phyloP scores from a whole-genome alignment of 1,139 yeast species.

The Candida sp. region DNA sequence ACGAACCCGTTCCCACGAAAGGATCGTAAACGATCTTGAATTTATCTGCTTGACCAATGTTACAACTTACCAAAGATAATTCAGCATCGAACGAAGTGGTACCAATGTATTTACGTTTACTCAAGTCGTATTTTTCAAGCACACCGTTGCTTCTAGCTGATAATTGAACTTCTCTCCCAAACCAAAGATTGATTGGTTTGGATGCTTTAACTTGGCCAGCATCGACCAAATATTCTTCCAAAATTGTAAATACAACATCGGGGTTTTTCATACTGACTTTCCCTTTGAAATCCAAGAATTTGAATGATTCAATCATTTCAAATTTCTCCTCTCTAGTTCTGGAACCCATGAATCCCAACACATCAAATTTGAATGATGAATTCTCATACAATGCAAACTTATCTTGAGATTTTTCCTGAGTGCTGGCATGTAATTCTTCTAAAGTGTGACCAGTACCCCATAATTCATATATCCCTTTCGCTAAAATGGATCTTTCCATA shows the following conservation, averaged over 20 bases:
- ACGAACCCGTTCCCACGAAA: slow-evolving; percentile 96
- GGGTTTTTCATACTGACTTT: slow-evolving; percentile 77
- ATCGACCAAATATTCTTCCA: slow-evolving; percentile 63
- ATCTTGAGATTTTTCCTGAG: slow-evolving; percentile 30
- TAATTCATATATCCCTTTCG: slow-evolving; percentile 77
- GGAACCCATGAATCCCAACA: slow-evolving; percentile 72
- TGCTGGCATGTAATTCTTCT: slow-evolving; percentile 55
- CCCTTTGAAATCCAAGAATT: slow-evolving; percentile 71
- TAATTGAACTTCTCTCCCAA: slow-evolving; percentile 69
- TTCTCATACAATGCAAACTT: slow-evolving; percentile 32
- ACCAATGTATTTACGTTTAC: slow-evolving; percentile 84
- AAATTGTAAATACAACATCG: slow-evolving; percentile 63
- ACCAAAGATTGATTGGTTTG: slow-evolving; percentile 58
- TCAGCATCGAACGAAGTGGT: slow-evolving; percentile 97
- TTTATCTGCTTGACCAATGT: slow-evolving; percentile 70
- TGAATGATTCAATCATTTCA: slow-evolving; percentile 66
- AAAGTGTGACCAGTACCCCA: slow-evolving; percentile 71
- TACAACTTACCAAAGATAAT: slow-evolving; percentile 77
- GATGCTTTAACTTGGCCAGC: slow-evolving; percentile 50
- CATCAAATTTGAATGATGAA: slow-evolving; percentile 74
- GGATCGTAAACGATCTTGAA: slow-evolving; percentile 86
- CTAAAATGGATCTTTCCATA: slow-evolving; percentile 64
- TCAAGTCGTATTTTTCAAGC: slow-evolving; percentile 77
- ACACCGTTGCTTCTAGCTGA: slow-evolving; percentile 62
- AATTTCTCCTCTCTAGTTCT: slow-evolving; percentile 53